Conservation (phyloP, 768 basidiomycete species). For the Lentinus tigrinus region DNA sequence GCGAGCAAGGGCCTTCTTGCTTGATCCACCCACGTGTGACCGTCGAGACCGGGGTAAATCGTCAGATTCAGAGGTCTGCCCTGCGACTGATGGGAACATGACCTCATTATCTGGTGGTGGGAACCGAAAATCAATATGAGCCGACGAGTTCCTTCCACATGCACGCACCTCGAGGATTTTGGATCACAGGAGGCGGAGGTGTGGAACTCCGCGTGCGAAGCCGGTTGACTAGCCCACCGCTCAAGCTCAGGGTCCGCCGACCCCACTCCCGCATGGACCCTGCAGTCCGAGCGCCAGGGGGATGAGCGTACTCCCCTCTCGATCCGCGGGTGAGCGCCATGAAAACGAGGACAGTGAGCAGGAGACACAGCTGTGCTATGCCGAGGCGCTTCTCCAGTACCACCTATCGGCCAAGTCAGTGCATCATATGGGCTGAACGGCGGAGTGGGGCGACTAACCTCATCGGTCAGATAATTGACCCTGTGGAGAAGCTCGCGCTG, state of each 20-base stretch:
- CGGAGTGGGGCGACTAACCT: constrained; percentile 46
- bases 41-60: background rate
- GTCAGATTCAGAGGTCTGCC: constrained; percentile 15
- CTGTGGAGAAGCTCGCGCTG: constrained; percentile 65
- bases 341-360: constrained; percentile 82
- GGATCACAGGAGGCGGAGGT: constrained; percentile 5
- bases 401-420: constrained; percentile 47
- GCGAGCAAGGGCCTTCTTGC: constrained; percentile 3
- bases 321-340: constrained; percentile 84
- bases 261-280: constrained; percentile 56
- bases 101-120: constrained; percentile 9
- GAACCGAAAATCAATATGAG: background rate
- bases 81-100: constrained; percentile 18
- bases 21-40: constrained; percentile 5
- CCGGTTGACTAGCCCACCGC: constrained; percentile 49
- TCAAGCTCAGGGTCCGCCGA: constrained; percentile 51
- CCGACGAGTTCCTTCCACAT: background rate
- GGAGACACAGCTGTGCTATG: constrained; percentile 81
- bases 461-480: constrained; percentile 74
- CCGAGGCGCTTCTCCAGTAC: constrained; percentile 87
- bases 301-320: constrained; percentile 28
- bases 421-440: background rate
- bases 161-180: constrained; percentile 9
- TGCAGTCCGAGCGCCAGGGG: constrained; percentile 1
- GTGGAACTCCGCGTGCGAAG: constrained; percentile 35